phyloP scores from a whole-genome alignment of 345 rosid species.

The Aquilaria sinensis region DNA sequence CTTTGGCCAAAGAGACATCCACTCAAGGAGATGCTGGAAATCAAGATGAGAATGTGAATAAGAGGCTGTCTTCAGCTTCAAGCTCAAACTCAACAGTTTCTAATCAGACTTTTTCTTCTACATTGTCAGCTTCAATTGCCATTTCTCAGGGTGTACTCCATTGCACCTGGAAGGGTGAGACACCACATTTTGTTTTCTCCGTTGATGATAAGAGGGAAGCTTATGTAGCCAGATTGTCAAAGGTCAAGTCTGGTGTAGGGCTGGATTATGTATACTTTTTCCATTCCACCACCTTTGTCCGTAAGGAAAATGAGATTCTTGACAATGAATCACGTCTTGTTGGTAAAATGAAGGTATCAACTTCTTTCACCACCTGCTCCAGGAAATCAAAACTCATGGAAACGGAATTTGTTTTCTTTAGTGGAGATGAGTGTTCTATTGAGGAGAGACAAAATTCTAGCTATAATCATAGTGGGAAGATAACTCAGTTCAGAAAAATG shows the following conservation, averaged over 20 bases:
- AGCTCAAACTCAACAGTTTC: conserved; percentile 52
- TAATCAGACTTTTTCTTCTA: conserved; percentile 44
- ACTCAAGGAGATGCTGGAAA: conserved; percentile 12
- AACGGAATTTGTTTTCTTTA: conserved; percentile 74
- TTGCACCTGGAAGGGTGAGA: conserved; percentile 59
- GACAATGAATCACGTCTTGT: conserved; percentile 39
- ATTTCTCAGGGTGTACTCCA: conserved; percentile 75
- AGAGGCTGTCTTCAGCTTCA: conserved; percentile 32
- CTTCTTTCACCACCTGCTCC: conserved; percentile 42
- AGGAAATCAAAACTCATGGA: conserved; percentile 43
- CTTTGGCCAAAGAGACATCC: conserved; percentile 19
- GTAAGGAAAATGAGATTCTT: conserved; percentile 28
- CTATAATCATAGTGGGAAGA: conserved; percentile 34
- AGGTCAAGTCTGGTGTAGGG: conserved; percentile 24
- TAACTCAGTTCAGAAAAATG: conserved; percentile 66
- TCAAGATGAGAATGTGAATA: conserved; percentile 23
- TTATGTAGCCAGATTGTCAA: conserved; percentile 52
- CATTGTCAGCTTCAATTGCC: conserved; percentile 17
- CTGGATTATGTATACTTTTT: conserved; percentile 51
- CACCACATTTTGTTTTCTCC: conserved; percentile 74
- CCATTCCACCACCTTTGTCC: conserved; percentile 36
- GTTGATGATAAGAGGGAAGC: conserved; percentile 60
- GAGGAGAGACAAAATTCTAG: conserved; percentile 27
- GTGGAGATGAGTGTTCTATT: conserved; percentile 29
- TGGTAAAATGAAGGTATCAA: conserved; percentile 66